Evolutionary conservation across 768 basidiomycete genomes (phyloP), one percentile per base, ranked within the genome.

Genomic region (Nidula microcarpa): DNA sequence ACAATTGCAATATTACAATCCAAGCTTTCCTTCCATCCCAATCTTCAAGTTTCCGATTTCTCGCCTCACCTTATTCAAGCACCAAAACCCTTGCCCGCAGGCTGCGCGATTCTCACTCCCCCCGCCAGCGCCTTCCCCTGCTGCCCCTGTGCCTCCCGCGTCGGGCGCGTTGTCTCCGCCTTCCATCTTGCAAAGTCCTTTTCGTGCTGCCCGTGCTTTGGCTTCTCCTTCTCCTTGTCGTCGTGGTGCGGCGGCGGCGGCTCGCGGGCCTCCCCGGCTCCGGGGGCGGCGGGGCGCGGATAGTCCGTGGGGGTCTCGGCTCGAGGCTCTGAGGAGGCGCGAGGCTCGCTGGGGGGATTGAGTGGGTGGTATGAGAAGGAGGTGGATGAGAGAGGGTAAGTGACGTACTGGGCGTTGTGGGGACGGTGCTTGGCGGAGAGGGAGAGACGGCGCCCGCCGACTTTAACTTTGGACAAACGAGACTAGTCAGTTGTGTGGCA

Each of bases 41-140:
- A 23, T 23, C 23, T 23, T 23, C 23, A 23, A 23, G 23, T 23
- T 23, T 23, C 23, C 23, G 4, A 23, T 23, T 23, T 23, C 23
- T 23, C 23, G 39, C 16, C 39, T 41, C 11, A 41, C 39, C 39
- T 23, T 33, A 13, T 33, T 62, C 52, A 64, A 51, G 62, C 51
- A 41, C 57, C 58, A 14, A 65, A 55, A 6, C 37, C 53, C 56
- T 71, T 83, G 32, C 80, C 80, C 47, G 72, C 76, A 43, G 85
- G 85, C 61, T 86, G 85, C 3, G 72, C 74, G 53, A 86, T 85
- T 52, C 84, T 71, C 32, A 76, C 80, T 1, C 62, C 75, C 14
- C 74, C 78, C 56, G 75, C 76, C 0, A 56, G 64, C 41, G 73
- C 74, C 17, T 65, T 64, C 3, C 46, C 61, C 59, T 16, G 56